Base-by-base conservation (phyloP, 1,139 yeast genomes). In the Candida sanyaensis region DNA sequence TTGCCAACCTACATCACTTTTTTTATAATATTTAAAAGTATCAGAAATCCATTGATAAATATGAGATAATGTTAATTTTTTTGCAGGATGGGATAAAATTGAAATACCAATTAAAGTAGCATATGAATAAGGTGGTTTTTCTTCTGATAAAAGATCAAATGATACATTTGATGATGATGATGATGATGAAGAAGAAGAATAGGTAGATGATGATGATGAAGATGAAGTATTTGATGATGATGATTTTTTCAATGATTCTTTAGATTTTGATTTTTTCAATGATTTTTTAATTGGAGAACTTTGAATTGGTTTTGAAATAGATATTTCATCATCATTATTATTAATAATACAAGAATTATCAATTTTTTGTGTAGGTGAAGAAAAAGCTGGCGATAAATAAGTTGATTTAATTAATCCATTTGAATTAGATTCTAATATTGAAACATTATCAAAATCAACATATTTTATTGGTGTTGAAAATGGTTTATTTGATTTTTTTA, bases 31-130 rank as follows among this genome's bases (percentile, higher is more conserved):
- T 53, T 77, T 81, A 68, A 92, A 93, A 37, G 96, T 88, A 45
- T 84, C 85, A 12, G 96, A 84, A 44, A 93, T 95, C 99, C 99
- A 93, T 56, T 77, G 80, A 71, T 93, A 93, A 45, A 93, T 95
- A 61, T 91, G 97, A 0, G 97, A 84, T 47, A 93, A 75, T 0
- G 99, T 93, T 47, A 95, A 77, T 59, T 83, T 82, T 51, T 90
- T 84, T 28, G 82, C 85, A 1, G 85, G 83, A n/a, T 96, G 84
- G 52, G 96, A 83, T 54, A 93, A 72, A 48, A 93, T 91, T 1
- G 98, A 93, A 85, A 93, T 86, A 5, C 97, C 98, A 53, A 93
- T 93, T 53, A 93, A 76, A 37, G 93, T 86, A 7, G 99, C 99
- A 64, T 93, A 93, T 4, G 97, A 89, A 61, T 85, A 92, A 2